Evolutionary conservation across 345 rosid genomes (phyloP), one percentile per base, ranked within the genome.

Genomic region (Hibiscus syriacus): DNA sequence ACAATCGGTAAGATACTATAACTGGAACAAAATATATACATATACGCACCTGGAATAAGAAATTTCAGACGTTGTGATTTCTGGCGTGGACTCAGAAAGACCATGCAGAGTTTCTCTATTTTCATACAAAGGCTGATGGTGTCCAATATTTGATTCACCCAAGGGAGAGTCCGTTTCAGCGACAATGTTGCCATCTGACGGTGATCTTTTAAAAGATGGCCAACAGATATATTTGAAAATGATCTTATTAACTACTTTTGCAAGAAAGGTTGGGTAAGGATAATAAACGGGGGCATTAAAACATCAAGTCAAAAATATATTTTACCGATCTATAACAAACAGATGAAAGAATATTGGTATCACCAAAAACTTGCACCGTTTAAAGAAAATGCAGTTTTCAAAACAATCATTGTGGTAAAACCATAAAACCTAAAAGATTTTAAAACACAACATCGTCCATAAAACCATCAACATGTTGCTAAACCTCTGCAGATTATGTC

Each of bases 111-210:
- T 66, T 65, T 73, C 92, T 43, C 60, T 70, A 16, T 70, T 81
- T 19, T 70, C 90, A 60, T 56, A 23, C 32, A 74, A 68, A 59
- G 72, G 71, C 70, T 70, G 81, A 72, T 64, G 70, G 55, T 70
- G 82, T 70, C 77, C 81, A 14, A 60, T 57, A 57, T 73, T 71
- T 66, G 77, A 49, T 56, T 74, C 65, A 58, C 73, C 61, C 6
- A 73, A 25, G 22, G 76, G 70, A 38, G 84, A 45, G 64, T 80
- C 86, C 34, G 70, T 78, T 72, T 84, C 92, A 46, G 71, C 64
- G 4, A 71, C 63, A 63, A 94, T 81, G 75, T 84, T 90, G 59
- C 97, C 95, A 66, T 87, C 97, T 27, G 98, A 93, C 41, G 85
- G 70, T 52, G 97, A 94, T 79, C 96, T 85, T 85, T 80, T 83